These are phyloP conservation scores for Quambalaria eucalypti DNA, from an alignment of 1,284 basidiomycete genomes.

Conservation along the genomic window DNA sequence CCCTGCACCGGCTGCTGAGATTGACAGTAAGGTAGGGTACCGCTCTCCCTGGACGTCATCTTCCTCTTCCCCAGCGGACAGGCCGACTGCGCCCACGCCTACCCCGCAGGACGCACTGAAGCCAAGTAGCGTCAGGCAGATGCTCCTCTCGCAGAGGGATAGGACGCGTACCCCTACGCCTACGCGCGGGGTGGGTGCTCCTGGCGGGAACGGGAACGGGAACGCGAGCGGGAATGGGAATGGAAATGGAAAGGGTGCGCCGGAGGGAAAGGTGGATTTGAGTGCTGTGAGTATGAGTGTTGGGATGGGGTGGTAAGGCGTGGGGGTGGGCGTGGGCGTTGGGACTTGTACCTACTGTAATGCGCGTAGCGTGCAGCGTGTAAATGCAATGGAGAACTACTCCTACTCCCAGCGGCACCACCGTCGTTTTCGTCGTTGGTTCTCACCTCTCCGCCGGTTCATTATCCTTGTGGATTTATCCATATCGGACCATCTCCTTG, in stretches of 20 bases:
- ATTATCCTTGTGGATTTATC: too few species aligned
- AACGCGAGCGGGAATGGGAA: neutral
- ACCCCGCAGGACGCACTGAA: neutral
- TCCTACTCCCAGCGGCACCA: too few species aligned
- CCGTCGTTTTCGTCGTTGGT: too few species aligned
- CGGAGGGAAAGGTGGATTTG: neutral
- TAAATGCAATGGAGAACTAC: too few species aligned
- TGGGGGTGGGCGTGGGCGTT: too few species aligned
- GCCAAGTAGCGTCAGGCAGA: neutral
- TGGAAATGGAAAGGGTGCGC: neutral
- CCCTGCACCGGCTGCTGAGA: too few species aligned
- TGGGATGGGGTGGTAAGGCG: neutral
- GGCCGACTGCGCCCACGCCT: neutral
- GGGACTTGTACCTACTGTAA: too few species aligned
- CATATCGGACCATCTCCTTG: too few species aligned
- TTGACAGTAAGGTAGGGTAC: neutral
- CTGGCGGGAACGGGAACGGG: neutral
- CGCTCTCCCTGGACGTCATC: neutral
- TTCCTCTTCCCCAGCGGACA: neutral
- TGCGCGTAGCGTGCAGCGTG: too few species aligned
- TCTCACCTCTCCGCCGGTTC: too few species aligned
- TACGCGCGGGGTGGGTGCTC: neutral
- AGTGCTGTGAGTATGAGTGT: neutral
- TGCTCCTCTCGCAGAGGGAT: neutral
- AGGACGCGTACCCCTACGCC: neutral